phyloP scores from a whole-genome alignment of 169 alveolate species.

The Eimeria praecox region DNA sequence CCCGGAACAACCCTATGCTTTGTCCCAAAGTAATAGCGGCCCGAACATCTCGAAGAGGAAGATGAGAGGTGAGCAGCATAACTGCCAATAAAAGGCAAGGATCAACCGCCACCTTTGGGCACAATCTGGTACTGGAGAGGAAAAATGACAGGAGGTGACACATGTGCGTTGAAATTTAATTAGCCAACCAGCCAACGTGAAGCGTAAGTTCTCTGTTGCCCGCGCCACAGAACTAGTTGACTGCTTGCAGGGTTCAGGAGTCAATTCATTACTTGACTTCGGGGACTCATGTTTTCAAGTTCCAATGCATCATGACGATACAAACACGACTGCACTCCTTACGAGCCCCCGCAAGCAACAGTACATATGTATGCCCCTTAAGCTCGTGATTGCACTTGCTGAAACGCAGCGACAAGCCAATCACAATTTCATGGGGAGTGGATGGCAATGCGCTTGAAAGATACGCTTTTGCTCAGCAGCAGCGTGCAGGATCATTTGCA shows the following conservation, averaged over 20 bases:
- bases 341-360: neutral
- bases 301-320: neutral
- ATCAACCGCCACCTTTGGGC: neutral
- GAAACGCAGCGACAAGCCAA: neutral
- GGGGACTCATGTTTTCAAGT: neutral
- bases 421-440: neutral
- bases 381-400: neutral
- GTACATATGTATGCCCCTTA: neutral
- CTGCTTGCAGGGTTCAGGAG: neutral
- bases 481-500: neutral
- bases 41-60: too few relatives aligned
- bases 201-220: neutral
- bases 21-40: too few relatives aligned
- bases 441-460: neutral
- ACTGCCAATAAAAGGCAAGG: neutral
- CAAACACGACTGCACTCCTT: neutral
- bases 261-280: neutral
- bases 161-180: neutral
- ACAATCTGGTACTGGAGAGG: neutral
- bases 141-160: neutral
- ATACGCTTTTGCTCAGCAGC: neutral
- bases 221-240: neutral
- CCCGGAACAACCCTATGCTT: too few relatives aligned
- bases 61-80: too few relatives aligned
- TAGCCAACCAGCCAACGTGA: neutral